Percentiles rank a stretch among this genome's conserved stretches.
Conservation (phyloP, 225 moss, liverwort and hornwort species). For the Bryum argenteum region DNA sequence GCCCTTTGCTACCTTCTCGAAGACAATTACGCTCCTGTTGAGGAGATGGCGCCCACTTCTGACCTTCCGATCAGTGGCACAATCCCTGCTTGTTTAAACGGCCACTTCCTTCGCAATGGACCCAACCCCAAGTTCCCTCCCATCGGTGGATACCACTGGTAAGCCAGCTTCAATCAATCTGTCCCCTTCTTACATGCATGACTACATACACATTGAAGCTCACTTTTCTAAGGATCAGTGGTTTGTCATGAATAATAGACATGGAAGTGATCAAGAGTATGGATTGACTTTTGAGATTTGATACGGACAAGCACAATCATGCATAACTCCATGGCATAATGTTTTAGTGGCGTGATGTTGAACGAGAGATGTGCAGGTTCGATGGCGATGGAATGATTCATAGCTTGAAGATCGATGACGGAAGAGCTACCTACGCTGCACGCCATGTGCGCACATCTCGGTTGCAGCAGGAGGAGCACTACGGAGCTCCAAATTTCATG, state of each 20-base stretch:
- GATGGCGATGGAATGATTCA: slow-evolving; percentile 43
- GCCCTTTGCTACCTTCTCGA: background rate
- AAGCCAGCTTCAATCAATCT: background rate
- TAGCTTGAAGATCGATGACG: slow-evolving; percentile 56
- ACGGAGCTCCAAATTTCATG: slow-evolving; percentile 17
- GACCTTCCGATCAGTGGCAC: slow-evolving; percentile 15
- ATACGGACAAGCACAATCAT: too few species aligned
- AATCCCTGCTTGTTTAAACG: slow-evolving; percentile 21
- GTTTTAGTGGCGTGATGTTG: background rate
- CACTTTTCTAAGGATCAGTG: too few species aligned
- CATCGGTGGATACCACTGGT: slow-evolving; percentile 31
- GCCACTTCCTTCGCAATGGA: slow-evolving; percentile 21
- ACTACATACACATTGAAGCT: too few species aligned
- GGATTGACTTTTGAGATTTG: too few species aligned
- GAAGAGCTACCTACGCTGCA: slow-evolving; percentile 51
- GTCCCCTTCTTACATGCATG: too few species aligned
- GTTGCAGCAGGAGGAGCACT: slow-evolving; percentile 52
- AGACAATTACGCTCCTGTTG: slow-evolving; percentile 19
- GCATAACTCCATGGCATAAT: background rate
- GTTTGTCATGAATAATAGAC: too few species aligned
- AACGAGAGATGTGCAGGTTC: slow-evolving; percentile 17
- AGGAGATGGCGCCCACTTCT: slow-evolving; percentile 21
- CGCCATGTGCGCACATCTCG: slow-evolving; percentile 55
- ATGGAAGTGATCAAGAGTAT: too few species aligned
- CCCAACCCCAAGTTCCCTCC: slow-evolving; percentile 27